Evolutionary conservation across 2,329 filamentous ascomycete species (phyloP), one percentile per base, ranked within the genome.

Genomic region (Colletotrichum destructivum): DNA sequence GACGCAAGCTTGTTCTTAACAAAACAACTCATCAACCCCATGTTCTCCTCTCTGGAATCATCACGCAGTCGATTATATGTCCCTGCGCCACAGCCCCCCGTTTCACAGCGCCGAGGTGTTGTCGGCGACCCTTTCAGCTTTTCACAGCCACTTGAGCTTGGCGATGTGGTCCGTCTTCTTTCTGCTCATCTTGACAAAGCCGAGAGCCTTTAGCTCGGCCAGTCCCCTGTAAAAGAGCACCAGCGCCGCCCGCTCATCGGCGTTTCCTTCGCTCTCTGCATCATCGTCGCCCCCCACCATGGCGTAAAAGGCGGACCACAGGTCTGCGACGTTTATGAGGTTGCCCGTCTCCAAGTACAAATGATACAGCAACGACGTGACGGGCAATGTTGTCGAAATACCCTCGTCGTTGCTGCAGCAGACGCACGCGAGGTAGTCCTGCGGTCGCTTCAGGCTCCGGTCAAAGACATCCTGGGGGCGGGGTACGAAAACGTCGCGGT

Each of bases 111-210:
- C 7, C 16, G 46, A 47, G 69, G 51, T 46, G 69, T 64, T 47
- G 59, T 64, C 54, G 40, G 31, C 46, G 55, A 8, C 46, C 60
- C 69, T 72, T 72, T 72, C 61, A 71, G 70, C 67, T 66, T 66
- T 78, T 80, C 13, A 89, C 73, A 96, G 84, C 76, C 96, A 96
- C 80, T 93, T 95, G 90, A 95, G 87, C 85, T 98, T 98, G 49
- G 94, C 92, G 75, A 98, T 85, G 82, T 98, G 96, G 80, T 98
- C 96, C 31, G 91, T 90, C 86, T 97, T 98, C 86, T 95, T 98
- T 82, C 92, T 93, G 78, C 93, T 98, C 73, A 89, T 88, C 84
- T 96, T 98, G 73, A 98, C 88, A 82, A 98, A 92, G 9, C 96
- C 96, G 77, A 99, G 86, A 65, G 92, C 89, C 80, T 92, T 92